Percentiles rank a stretch among this genome's conserved stretches.
Conservation (phyloP, 2,329 filamentous ascomycete genomes). For the Colletotrichum orbiculare region DNA sequence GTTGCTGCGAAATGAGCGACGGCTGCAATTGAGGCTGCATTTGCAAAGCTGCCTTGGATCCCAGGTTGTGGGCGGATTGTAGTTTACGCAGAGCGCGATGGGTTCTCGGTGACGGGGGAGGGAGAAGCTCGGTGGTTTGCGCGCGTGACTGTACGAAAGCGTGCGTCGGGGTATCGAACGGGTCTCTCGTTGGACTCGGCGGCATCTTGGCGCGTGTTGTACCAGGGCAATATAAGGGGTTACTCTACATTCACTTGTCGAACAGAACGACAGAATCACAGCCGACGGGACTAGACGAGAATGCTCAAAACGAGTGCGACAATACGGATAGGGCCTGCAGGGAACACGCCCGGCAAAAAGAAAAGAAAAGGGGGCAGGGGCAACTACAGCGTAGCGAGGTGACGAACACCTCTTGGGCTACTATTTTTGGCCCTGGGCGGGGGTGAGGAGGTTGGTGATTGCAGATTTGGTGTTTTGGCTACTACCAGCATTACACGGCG, state of each 20-base stretch:
- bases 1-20: conserved; percentile 73
- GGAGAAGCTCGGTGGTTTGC: conserved; percentile 58
- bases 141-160: conserved; percentile 34
- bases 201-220: conserved; percentile 38
- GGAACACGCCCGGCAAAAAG: conserved; percentile 3
- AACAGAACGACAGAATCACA: conserved; percentile 14
- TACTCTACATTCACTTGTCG: conserved; percentile 18
- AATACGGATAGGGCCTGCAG: background rate
- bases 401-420: conserved; percentile 31
- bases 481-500: conserved; percentile 8
- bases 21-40: conserved; percentile 42
- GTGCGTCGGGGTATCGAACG: conserved; percentile 41
- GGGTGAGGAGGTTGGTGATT: conserved; percentile 36
- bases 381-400: conserved; percentile 29
- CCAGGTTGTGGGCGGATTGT: conserved; percentile 79
- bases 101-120: conserved; percentile 71
- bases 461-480: conserved; percentile 28
- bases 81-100: conserved; percentile 77
- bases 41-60: conserved; percentile 61
- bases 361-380: conserved; percentile 7
- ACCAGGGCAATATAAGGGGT: conserved; percentile 3
- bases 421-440: conserved; percentile 35
- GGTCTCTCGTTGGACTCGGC: conserved; percentile 46
- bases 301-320: conserved; percentile 16
- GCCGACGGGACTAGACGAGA: conserved; percentile 18